phyloP scores from a whole-genome alignment of 2,329 filamentous ascomycete species.

The Xylariaceae sp. region DNA sequence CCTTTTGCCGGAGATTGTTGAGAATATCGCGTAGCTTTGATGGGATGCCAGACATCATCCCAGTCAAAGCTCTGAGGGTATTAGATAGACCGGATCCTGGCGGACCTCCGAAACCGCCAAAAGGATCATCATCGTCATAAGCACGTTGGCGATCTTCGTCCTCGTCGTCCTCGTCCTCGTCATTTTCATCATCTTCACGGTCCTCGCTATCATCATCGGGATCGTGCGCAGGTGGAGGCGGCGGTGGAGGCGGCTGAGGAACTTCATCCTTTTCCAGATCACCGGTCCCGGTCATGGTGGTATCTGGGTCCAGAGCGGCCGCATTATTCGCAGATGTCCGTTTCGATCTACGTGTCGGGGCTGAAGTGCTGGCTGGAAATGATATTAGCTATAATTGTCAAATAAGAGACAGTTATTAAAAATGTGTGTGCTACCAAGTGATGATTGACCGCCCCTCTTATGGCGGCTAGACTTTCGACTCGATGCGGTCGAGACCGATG shows the following conservation, averaged over 20 bases:
- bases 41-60: slow-evolving; percentile 85
- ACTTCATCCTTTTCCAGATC: slow-evolving; percentile 45
- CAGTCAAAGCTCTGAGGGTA: slow-evolving; percentile 80
- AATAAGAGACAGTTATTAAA: background rate
- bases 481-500: slow-evolving; percentile 53
- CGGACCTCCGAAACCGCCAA: slow-evolving; percentile 64
- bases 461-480: slow-evolving; percentile 69
- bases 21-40: slow-evolving; percentile 74
- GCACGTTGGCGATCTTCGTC: slow-evolving; percentile 54
- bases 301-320: slow-evolving; percentile 54
- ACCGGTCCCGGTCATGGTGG: slow-evolving; percentile 66
- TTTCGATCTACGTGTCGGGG: slow-evolving; percentile 48
- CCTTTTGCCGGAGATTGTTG: slow-evolving; percentile 71
- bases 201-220: slow-evolving; percentile 39
- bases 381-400: slow-evolving; percentile 3
- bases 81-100: slow-evolving; percentile 65
- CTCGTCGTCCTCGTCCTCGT: slow-evolving; percentile 52
- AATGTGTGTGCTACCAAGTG: slow-evolving; percentile 37
- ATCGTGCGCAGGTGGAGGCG: slow-evolving; percentile 39
- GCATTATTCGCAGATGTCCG: slow-evolving; percentile 46
- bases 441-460: slow-evolving; percentile 57
- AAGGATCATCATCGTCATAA: slow-evolving; percentile 63
- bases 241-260: slow-evolving; percentile 39
- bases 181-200: slow-evolving; percentile 43
- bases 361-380: slow-evolving; percentile 33